phyloP scores from a whole-genome alignment of 1,284 basidiomycete species.

The Melanopsichium pennsylvanicum region DNA sequence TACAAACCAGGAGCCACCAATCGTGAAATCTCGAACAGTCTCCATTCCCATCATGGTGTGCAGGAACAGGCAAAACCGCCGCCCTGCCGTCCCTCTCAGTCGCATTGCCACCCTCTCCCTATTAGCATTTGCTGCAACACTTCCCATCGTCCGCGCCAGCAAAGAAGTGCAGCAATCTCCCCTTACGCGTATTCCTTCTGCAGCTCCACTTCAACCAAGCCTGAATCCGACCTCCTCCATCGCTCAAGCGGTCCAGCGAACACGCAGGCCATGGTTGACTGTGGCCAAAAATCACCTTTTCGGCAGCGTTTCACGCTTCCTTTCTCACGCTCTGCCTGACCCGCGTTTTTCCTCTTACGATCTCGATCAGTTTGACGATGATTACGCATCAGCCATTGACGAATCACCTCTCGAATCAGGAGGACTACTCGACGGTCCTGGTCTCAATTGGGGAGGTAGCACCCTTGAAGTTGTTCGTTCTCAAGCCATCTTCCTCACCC shows the following conservation, averaged over 20 bases:
- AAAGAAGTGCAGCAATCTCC: not conserved
- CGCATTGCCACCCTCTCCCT: conserved; percentile 26
- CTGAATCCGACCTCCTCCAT: conserved; percentile 28
- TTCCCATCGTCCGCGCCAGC: conserved; percentile 14
- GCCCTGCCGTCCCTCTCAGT: conserved; percentile 4
- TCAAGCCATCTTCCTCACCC: conserved; percentile 58
- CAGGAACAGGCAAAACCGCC: not conserved
- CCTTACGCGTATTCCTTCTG: not conserved
- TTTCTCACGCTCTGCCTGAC: conserved; percentile 34
- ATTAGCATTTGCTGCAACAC: conserved; percentile 8
- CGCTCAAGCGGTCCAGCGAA: conserved; percentile 22
- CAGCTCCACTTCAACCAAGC: not conserved
- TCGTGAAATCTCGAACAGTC: no score
- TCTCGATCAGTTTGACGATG: conserved; percentile 32
- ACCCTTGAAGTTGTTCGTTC: conserved; percentile 56
- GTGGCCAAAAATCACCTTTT: conserved; percentile 26
- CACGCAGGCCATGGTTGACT: conserved; percentile 30
- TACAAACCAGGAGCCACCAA: no score
- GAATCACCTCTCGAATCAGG: conserved; percentile 25
- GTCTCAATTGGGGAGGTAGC: conserved; percentile 54
- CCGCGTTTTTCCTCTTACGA: conserved; percentile 45
- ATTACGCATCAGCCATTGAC: conserved; percentile 13
- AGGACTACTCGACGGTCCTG: conserved; percentile 36
- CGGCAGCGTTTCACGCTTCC: conserved; percentile 27
- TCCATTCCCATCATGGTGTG: conserved; percentile 14